These are phyloP conservation scores for Emericellopsis terricola DNA, from an alignment of 495 filamentous ascomycete species.

Conservation along the genomic window DNA sequence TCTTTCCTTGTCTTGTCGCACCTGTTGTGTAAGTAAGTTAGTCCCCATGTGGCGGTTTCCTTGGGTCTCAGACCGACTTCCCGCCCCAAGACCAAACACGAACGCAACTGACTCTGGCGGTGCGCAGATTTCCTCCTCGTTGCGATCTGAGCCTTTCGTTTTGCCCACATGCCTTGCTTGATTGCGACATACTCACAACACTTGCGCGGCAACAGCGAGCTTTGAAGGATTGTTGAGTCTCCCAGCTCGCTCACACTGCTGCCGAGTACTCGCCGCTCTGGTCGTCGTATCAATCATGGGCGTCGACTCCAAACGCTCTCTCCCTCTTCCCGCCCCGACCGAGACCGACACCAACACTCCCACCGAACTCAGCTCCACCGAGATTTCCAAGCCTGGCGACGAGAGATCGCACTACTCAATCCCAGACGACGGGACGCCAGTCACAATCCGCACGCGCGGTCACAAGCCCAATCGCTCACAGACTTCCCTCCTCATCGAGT, in stretches of 20 bases:
- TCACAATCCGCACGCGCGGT: slow-evolving; percentile 66
- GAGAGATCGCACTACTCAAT: slow-evolving; percentile 59
- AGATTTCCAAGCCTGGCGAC: slow-evolving; percentile 66
- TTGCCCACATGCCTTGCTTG: background rate
- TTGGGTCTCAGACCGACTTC: too few species aligned
- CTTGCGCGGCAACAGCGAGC: too few species aligned
- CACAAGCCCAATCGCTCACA: slow-evolving; percentile 52
- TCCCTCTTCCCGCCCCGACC: slow-evolving; percentile 59
- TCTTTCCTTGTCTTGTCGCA: too few species aligned
- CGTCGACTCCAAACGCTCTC: slow-evolving; percentile 43
- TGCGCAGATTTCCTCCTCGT: background rate
- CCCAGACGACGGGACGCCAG: slow-evolving; percentile 85
- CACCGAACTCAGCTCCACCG: slow-evolving; percentile 44
- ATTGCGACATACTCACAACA: too few species aligned
- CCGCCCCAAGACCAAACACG: too few species aligned
- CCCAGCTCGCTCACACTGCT: too few species aligned
- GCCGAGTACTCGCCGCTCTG: too few species aligned
- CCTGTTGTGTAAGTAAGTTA: too few species aligned
- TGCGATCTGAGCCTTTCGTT: background rate
- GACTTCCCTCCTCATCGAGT: slow-evolving; percentile 92
- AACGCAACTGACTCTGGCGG: too few species aligned
- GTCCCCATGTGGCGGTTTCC: too few species aligned
- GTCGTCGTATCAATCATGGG: slow-evolving; percentile 37
- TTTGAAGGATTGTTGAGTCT: too few species aligned
- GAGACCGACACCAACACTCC: slow-evolving; percentile 51